These are phyloP conservation scores for Monilinia laxa DNA, from an alignment of 2,329 filamentous ascomycete genomes.

Conservation along the genomic window DNA sequence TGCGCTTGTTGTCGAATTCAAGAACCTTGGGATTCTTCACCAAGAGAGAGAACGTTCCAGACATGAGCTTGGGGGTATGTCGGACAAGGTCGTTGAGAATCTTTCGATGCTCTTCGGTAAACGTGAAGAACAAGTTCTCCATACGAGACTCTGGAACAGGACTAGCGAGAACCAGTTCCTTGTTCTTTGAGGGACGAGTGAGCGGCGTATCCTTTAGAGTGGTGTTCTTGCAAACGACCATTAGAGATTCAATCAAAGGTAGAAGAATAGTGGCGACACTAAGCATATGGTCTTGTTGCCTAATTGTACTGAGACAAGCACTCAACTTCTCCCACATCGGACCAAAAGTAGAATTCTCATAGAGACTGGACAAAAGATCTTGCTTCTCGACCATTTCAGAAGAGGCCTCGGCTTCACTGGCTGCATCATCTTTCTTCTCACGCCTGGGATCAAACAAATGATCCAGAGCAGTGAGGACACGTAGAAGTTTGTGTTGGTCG, in stretches of 20 bases:
- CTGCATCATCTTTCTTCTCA: conserved; percentile 51
- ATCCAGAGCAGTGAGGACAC: conserved; percentile 89
- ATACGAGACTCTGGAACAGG: conserved; percentile 78
- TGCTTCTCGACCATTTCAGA: conserved; percentile 65
- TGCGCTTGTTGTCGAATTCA: conserved; percentile 99
- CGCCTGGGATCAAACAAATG: conserved; percentile 89
- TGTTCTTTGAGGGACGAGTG: conserved; percentile 45
- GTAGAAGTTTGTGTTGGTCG: conserved; percentile 92
- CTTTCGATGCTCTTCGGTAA: conserved; percentile 95
- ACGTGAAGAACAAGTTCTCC: conserved; percentile 91
- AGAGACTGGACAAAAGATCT: conserved; percentile 81
- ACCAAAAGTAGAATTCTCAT: conserved; percentile 87
- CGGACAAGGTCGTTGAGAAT: conserved; percentile 97
- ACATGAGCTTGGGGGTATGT: conserved; percentile 97
- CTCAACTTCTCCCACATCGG: conserved; percentile 91
- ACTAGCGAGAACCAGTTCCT: conserved; percentile 72
- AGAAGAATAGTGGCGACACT: conserved; percentile 95
- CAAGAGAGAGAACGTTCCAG: conserved; percentile 89
- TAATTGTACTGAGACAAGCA: conserved; percentile 82
- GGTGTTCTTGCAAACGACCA: conserved; percentile 99
- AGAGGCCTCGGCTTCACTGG: conserved; percentile 48
- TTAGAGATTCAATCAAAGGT: conserved; percentile 91
- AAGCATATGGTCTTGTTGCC: conserved; percentile 89
- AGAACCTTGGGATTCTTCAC: conserved; percentile 99
- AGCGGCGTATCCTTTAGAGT: conserved; percentile 49